Base-by-base conservation (phyloP, 352 stramenopile species). In the Pythium coloratum region DNA sequence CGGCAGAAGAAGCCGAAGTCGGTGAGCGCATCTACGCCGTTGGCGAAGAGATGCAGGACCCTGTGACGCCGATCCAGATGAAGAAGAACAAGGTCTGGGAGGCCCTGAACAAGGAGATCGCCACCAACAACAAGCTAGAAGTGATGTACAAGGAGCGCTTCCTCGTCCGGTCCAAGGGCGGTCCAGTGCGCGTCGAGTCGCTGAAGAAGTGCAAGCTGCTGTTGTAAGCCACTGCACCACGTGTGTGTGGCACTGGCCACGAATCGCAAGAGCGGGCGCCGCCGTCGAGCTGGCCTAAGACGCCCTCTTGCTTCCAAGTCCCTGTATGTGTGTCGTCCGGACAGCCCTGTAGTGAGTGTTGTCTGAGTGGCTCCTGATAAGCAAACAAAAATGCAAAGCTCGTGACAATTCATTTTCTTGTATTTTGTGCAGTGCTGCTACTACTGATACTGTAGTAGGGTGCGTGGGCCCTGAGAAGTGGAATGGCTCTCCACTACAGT, bases 51-150 rank as follows among this genome's bases (percentile, higher is more conserved):
- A 40, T 88, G 32, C 71, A 79, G 50, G 81, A 92, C 54, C 84
- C 84, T 18, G 82, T 92, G 49, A 92, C 84, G 9, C 72, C 84
- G 53, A 90, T 92, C 56, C 81, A 90, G 74, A 88, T 92, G 80
- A 92, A 92, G 79, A 92, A 92, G 77, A 89, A 90, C 77, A 92
- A 92, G 75, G 81, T 90, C 50, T 92, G 84, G 84, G 84, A 92
- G 46, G 77, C 80, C 55, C 51, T 92, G 20, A 75, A 74, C 72
- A 92, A 92, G 72, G 77, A 81, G 50, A 87, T 92, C 66, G 88
- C 82, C 76, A 90, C 81, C 38, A 90, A 79, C 70, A 87, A 87
- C 64, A 90, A 92, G 80, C 75, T 78, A 56, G 81, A 92, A 67
- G 69, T 92, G 54, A 70, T 86, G 81, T 92, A 87, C 71, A 71